Conservation (phyloP, 805 yeast species). For the Suhomyces tanzawaensis region DNA sequence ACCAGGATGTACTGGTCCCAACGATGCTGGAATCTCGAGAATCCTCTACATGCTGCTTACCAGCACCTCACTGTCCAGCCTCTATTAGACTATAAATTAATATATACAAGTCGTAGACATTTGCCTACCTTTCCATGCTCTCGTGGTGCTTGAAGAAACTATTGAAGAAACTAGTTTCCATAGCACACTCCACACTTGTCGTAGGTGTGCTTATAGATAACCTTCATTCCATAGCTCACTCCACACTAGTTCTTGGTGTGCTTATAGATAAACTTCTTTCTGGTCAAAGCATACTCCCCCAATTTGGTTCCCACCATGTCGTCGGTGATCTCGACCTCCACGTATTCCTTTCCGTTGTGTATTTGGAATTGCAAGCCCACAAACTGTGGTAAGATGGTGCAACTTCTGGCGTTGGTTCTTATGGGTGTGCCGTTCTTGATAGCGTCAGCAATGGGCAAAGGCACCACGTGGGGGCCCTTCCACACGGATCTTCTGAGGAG, state of each 20-base stretch:
- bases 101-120: too few species aligned
- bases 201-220: too few species aligned
- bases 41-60: too few species aligned
- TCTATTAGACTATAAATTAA: too few species aligned
- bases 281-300: constrained; percentile 94
- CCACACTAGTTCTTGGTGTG: constrained; percentile 59
- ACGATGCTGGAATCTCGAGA: too few species aligned
- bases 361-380: constrained; percentile 93
- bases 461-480: constrained; percentile 89
- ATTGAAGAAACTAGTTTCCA: too few species aligned
- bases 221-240: neutral
- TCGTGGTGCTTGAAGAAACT: too few species aligned
- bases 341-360: constrained; percentile 94
- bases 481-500: constrained; percentile 36
- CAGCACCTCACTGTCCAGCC: too few species aligned
- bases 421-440: constrained; percentile 77
- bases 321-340: constrained; percentile 79
- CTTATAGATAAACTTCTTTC: constrained; percentile 83
- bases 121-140: too few species aligned
- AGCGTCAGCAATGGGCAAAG: constrained; percentile 89
- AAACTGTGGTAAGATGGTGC: constrained; percentile 93
- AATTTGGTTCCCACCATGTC: constrained; percentile 96
- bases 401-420: constrained; percentile 92
- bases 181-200: too few species aligned
- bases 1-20: too few species aligned